Evolutionary conservation across 139 green algal species (phyloP), one percentile per base, ranked within the genome.

Genomic region (Zygnema circumcarinatum): DNA sequence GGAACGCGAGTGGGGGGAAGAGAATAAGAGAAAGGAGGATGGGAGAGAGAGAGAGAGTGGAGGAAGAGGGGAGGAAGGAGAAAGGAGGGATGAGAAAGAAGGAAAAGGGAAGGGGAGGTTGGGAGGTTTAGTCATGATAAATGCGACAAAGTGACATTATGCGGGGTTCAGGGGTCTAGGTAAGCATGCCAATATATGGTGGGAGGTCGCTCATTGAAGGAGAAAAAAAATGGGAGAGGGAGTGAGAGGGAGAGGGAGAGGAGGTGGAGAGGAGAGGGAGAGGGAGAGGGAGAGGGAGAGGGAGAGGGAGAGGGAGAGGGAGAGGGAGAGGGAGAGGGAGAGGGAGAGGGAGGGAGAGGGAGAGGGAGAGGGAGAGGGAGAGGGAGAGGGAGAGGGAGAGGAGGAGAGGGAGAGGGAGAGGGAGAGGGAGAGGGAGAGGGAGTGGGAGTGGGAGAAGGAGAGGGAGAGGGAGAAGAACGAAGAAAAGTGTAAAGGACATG

Each of bases 1-100:
- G 92, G 72, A 90, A 90, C n/a, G 95, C 93, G 0, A 94, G 94
- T 0, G 95, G 67, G 29, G 95, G 92, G 0, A 88, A 42, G 39
- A 91, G 80, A 1, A 76, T 39, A 2, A 35, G 54, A 78, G 16
- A 41, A 20, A 41, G 16, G 16, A 41, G 16, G 16, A 83, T 21
- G 11, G 38, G 16, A 83, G 16, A 41, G 16, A 41, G 69, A 20
- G 69, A 41, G 16, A 41, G 11, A 78, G 11, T 11, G 16, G 69
- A 16, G 16, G 16, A 41, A 38, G 16, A 41, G 16, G 16, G 16
- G 16, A 41, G 69, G 36, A 41, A 41, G 16, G 69, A 41, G 16
- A 22, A 78, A 52, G 16, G 69, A n/a, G n/a, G n/a, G n/a, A n/a
- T n/a, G n/a, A n/a, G n/a, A n/a, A n/a, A n/a, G n/a, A n/a, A n/a